These are phyloP conservation scores for Geosmithia flava DNA, from an alignment of 2,329 filamentous ascomycete genomes.

Conservation along the genomic window DNA sequence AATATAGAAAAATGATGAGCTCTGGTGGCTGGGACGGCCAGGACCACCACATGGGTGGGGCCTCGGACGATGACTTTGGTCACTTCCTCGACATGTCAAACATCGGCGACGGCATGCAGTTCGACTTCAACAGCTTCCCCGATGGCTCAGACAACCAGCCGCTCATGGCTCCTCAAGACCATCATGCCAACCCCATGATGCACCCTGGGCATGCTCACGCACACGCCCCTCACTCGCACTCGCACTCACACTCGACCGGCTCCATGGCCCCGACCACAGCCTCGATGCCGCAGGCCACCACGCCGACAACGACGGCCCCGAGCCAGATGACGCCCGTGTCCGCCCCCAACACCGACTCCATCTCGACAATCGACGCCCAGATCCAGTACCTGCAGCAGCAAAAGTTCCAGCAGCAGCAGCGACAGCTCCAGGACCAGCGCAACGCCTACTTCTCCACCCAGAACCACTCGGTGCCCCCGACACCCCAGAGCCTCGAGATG, in stretches of 20 bases:
- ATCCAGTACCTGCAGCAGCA: slow-evolving; percentile 55
- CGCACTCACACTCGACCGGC: background rate
- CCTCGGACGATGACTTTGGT: slow-evolving; percentile 48
- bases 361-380: slow-evolving; percentile 51
- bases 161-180: slow-evolving; percentile 15
- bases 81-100: slow-evolving; percentile 50
- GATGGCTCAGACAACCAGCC: slow-evolving; percentile 18
- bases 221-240: slow-evolving; percentile 5
- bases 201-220: background rate
- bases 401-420: slow-evolving; percentile 48
- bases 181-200: slow-evolving; percentile 7
- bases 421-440: slow-evolving; percentile 44
- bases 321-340: slow-evolving; percentile 26
- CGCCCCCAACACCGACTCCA: slow-evolving; percentile 31
- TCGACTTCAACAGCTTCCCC: slow-evolving; percentile 47
- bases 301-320: background rate
- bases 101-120: slow-evolving; percentile 41
- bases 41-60: slow-evolving; percentile 38
- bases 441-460: slow-evolving; percentile 40
- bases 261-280: slow-evolving; percentile 1
- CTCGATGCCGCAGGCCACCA: background rate
- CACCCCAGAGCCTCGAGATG: slow-evolving; percentile 70
- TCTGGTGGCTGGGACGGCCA: slow-evolving; percentile 42
- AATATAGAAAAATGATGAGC: slow-evolving; percentile 29
- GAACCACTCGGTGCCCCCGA: slow-evolving; percentile 58